Conservation (phyloP, 2,329 filamentous ascomycete species). For the Talaromyces pinophilus region DNA sequence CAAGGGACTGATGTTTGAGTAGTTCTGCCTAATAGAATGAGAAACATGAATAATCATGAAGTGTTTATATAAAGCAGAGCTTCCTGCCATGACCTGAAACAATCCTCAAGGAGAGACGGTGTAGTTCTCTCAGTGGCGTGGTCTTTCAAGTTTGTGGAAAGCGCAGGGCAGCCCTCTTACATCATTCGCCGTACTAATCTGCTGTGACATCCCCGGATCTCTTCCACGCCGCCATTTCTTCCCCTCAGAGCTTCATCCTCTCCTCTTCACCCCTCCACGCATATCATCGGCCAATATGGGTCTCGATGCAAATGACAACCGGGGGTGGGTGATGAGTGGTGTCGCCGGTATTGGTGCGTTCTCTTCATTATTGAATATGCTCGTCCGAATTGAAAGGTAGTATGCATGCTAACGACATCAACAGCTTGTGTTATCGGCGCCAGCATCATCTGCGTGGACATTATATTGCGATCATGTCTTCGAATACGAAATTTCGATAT, state of each 20-base stretch:
- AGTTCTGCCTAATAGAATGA: not conserved
- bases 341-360: conserved; percentile 73
- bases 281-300: conserved; percentile 17
- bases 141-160: not conserved
- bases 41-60: not conserved
- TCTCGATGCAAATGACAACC: conserved; percentile 73
- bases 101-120: not conserved
- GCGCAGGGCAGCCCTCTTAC: conserved; percentile 25
- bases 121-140: not conserved
- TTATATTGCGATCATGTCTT: conserved; percentile 66
- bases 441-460: conserved; percentile 82
- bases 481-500: conserved; percentile 81
- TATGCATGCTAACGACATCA: not conserved
- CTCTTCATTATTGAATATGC: not conserved
- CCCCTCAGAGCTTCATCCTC: not conserved
- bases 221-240: not conserved
- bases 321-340: conserved; percentile 88
- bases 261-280: not conserved
- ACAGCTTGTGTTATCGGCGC: conserved; percentile 68
- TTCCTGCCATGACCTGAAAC: not conserved
- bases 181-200: conserved; percentile 26
- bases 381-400: not conserved
- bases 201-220: no score
- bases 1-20: not conserved
- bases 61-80: not conserved